Evolutionary conservation across 768 basidiomycete species (phyloP).

Genomic region (Russula lepida): DNA sequence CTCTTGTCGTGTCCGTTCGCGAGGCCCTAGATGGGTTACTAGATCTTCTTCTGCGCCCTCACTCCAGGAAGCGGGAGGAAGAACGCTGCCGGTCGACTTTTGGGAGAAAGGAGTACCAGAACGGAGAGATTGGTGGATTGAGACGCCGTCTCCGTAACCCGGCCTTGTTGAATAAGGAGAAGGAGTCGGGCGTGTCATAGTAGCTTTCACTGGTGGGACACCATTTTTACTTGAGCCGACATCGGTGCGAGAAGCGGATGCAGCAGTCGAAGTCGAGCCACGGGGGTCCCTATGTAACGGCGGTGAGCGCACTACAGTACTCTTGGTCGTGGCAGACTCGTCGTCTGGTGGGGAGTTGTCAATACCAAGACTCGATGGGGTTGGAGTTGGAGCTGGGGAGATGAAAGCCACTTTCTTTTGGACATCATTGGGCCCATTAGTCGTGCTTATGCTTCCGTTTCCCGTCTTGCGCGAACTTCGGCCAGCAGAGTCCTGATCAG

Average conservation of each 20-base stretch:
- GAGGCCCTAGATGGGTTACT: constrained; percentile 84
- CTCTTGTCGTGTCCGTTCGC: constrained; percentile 92
- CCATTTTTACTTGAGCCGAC: constrained; percentile 37
- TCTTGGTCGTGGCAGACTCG: constrained; percentile 42
- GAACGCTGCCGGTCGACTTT: constrained; percentile 61
- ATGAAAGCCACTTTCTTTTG: constrained; percentile 86
- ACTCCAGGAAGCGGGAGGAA: constrained; percentile 81
- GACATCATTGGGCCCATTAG: constrained; percentile 35
- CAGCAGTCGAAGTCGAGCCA: constrained; percentile 54
- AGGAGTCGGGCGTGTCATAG: constrained; percentile 55
- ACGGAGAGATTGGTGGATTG: constrained; percentile 57
- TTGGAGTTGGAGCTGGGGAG: constrained; percentile 72
- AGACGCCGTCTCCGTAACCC: constrained; percentile 37
- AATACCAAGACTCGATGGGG: constrained; percentile 39
- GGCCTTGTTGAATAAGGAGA: constrained; percentile 52
- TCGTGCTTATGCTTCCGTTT: constrained; percentile 29
- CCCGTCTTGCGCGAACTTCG: constrained; percentile 34
- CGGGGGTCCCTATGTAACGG: constrained; percentile 64
- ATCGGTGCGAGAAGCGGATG: constrained; percentile 57
- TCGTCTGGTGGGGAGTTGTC: constrained; percentile 48
- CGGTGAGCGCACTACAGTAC: constrained; percentile 70
- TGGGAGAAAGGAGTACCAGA: constrained; percentile 78
- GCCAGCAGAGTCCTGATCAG: constrained; percentile 29
- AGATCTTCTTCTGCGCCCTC: constrained; percentile 92
- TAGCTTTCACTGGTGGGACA: constrained; percentile 38